Evolutionary conservation across 2,329 filamentous ascomycete genomes (phyloP).

Genomic region (Sclerotinia trifoliorum): DNA sequence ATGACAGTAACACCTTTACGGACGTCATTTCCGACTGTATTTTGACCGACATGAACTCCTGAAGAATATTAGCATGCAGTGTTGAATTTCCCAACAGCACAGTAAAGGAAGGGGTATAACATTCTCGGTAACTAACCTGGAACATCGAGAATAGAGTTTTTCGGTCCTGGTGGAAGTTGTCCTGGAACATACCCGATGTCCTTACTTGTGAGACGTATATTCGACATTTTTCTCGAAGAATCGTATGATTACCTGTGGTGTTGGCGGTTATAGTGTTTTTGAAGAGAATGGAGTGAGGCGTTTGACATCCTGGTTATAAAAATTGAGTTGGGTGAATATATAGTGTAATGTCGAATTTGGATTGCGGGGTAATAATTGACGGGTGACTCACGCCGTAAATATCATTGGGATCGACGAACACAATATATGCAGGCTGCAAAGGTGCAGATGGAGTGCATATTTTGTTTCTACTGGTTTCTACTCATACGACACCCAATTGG

Average conservation of each 20-base stretch:
- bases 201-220: background rate
- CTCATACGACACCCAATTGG: background rate
- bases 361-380: background rate
- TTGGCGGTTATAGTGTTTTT: background rate
- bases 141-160: slow-evolving; percentile 39
- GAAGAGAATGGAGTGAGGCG: too few species aligned
- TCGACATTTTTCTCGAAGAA: background rate
- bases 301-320: background rate
- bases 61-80: background rate
- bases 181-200: slow-evolving; percentile 37
- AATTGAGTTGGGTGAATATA: background rate
- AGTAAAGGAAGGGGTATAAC: background rate
- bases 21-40: slow-evolving; percentile 35
- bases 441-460: background rate
- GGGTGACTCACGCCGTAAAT: slow-evolving; percentile 3
- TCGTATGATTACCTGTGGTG: too few species aligned
- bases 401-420: background rate
- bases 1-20: slow-evolving; percentile 38
- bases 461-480: background rate
- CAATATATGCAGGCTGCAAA: background rate
- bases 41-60: slow-evolving; percentile 38
- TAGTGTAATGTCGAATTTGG: background rate
- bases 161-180: slow-evolving; percentile 32
- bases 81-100: background rate
- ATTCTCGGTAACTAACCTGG: slow-evolving; percentile 26